Evolutionary conservation across 2,329 filamentous ascomycete species (phyloP).

Genomic region (Fusarium sp.): DNA sequence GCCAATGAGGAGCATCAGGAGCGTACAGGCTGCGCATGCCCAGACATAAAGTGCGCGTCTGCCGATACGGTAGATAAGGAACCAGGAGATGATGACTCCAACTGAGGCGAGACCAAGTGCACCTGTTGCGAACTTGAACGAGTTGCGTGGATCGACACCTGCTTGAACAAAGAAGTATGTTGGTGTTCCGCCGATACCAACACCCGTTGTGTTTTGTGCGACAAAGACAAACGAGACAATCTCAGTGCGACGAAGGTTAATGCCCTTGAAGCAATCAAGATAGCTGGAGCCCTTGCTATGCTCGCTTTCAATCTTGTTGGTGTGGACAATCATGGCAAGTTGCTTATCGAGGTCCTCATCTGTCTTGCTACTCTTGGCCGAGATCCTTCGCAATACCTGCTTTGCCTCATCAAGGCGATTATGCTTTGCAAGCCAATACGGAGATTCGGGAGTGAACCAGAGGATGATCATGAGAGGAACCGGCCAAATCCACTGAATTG

Average conservation of each 20-base stretch:
- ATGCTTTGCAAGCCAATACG: conserved; percentile 51
- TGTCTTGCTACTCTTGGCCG: conserved; percentile 47
- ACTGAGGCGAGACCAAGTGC: conserved; percentile 58
- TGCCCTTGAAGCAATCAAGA: conserved; percentile 62
- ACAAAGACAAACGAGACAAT: conserved; percentile 59
- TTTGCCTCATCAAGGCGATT: conserved; percentile 48
- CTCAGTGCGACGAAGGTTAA: conserved; percentile 60
- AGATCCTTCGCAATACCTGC: conserved; percentile 47
- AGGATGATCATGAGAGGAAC: conserved; percentile 47
- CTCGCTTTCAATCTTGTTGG: conserved; percentile 58
- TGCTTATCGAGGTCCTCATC: conserved; percentile 58
- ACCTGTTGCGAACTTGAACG: conserved; percentile 58
- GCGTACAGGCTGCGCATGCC: conserved; percentile 57
- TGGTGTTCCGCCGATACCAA: conserved; percentile 55
- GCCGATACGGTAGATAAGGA: conserved; percentile 52
- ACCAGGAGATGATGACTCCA: conserved; percentile 58
- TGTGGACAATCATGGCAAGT: conserved; percentile 76
- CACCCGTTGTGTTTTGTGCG: conserved; percentile 56
- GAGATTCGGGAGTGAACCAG: conserved; percentile 52
- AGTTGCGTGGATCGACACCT: conserved; percentile 54
- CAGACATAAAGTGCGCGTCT: conserved; percentile 57
- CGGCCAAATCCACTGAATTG: conserved; percentile 55
- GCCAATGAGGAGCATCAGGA: conserved; percentile 57
- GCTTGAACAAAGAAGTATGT: conserved; percentile 64
- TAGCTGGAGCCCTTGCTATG: conserved; percentile 56